These are phyloP conservation scores for Tardiomyces depauwii DNA, from an alignment of 1,139 yeast genomes.

Conservation along the genomic window DNA sequence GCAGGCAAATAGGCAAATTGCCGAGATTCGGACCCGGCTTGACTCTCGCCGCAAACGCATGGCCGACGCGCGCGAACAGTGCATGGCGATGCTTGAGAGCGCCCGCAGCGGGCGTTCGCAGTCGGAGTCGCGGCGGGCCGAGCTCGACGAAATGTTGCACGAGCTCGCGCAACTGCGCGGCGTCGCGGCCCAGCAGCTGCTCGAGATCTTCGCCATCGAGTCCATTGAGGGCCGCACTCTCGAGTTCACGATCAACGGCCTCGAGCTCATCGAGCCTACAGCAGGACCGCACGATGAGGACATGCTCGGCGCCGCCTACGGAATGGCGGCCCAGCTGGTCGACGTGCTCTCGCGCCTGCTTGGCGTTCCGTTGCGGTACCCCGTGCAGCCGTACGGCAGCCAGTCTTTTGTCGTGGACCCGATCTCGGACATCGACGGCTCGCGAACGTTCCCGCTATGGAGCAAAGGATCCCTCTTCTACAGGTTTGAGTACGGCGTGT, in stretches of 20 bases:
- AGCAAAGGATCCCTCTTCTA: slow-evolving; percentile 35
- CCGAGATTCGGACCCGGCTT: background rate
- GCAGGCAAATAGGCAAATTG: background rate
- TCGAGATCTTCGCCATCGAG: slow-evolving; percentile 29
- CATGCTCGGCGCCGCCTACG: slow-evolving; percentile 39
- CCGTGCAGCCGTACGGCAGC: slow-evolving; percentile 39
- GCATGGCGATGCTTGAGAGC: background rate
- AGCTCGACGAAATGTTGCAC: background rate
- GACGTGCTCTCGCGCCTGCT: slow-evolving; percentile 33
- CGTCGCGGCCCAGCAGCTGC: slow-evolving; percentile 11
- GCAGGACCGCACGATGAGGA: slow-evolving; percentile 22
- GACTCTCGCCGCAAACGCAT: background rate
- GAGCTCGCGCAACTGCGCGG: background rate
- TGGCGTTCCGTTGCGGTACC: slow-evolving; percentile 39
- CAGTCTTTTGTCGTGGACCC: slow-evolving; percentile 41
- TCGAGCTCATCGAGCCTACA: slow-evolving; percentile 18
- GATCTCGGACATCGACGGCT: slow-evolving; percentile 34
- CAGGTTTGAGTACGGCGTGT: slow-evolving; percentile 42
- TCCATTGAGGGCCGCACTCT: slow-evolving; percentile 16
- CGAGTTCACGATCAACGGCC: slow-evolving; percentile 28
- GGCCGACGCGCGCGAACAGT: background rate
- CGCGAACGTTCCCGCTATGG: slow-evolving; percentile 38
- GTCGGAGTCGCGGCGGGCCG: background rate
- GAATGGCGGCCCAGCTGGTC: slow-evolving; percentile 36
- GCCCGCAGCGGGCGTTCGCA: background rate